Base-by-base conservation (phyloP, 2,329 filamentous ascomycete species). In the Alternaria longipes region DNA sequence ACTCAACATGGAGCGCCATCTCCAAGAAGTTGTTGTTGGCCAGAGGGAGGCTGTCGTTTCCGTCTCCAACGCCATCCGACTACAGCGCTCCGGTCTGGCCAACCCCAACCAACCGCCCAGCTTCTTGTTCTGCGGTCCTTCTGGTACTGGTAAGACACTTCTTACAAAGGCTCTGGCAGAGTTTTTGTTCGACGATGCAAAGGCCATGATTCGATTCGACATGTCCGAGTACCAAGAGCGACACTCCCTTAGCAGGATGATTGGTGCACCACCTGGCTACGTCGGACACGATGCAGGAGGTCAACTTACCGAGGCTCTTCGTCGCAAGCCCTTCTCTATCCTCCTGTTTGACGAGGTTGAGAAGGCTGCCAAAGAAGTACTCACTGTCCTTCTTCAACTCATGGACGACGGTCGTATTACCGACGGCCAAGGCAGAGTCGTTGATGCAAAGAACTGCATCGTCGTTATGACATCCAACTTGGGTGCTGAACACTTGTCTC, bases 141-240 rank as follows among this genome's bases (percentile, higher is more conserved):
- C 94, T 0, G 95, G 95, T 84, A 99, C 95, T 12, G 95, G 95
- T 84, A 99, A 99, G 83, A 99, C 95, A 18, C 84, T 99, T 20
- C 89, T 99, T 59, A 98, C 94, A 67, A 99, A 99, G 81, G 95
- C 94, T 16, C 86, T 99, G 61, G 95, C 95, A 50, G 95, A 99
- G 79, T 99, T 99, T 84, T 85, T 99, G 28, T 99, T 99, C 82
- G 95, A 99, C 77, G 95, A 99, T 71, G 83, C 94, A 26, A 97
- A 97, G 83, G 85, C 94, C 34, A 98, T 99, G 95, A 97, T 99
- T 72, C 91, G 95, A 40, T 97, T 99, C 82, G 95, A 99, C 78
- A 99, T 99, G 95, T 98, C 94, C 5, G 95, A 99, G 81, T 99
- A 99, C 80, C 96, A 99, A 80, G 95, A 99, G 81, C 90, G 94